phyloP scores from a whole-genome alignment of 2,329 filamentous ascomycete genomes.

The Phyllosticta capitalensis region DNA sequence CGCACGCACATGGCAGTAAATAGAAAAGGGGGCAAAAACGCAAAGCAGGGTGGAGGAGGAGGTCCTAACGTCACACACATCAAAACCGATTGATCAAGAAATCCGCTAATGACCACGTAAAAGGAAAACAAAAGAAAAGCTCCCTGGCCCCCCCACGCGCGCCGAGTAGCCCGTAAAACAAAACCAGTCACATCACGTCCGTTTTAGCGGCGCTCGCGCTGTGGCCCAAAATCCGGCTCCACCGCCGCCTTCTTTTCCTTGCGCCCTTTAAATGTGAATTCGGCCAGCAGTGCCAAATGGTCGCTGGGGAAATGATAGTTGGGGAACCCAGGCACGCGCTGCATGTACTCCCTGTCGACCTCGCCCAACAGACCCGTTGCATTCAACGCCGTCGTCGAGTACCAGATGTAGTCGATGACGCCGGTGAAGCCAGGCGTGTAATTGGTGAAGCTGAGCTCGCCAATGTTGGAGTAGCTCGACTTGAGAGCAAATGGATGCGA shows the following conservation, averaged over 20 bases:
- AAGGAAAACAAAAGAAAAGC: neutral
- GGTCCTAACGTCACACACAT: neutral
- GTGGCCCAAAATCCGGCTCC: constrained; percentile 29
- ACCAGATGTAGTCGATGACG: constrained; percentile 97
- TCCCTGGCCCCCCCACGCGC: neutral
- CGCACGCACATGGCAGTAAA: neutral
- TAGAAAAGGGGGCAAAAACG: neutral
- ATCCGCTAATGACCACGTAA: neutral
- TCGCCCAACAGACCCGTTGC: constrained; percentile 77
- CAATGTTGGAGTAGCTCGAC: constrained; percentile 76
- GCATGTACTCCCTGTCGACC: constrained; percentile 75
- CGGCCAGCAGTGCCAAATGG: constrained; percentile 79
- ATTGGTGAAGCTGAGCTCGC: constrained; percentile 88
- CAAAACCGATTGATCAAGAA: neutral
- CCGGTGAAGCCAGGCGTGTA: constrained; percentile 90
- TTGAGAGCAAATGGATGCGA: constrained; percentile 90
- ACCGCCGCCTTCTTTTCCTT: constrained; percentile 54
- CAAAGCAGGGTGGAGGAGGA: neutral
- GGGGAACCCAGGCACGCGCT: constrained; percentile 81
- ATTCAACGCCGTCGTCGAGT: constrained; percentile 80
- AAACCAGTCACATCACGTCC: neutral
- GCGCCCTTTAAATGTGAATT: constrained; percentile 79
- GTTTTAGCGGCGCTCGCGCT: constrained; percentile 14
- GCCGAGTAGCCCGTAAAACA: neutral
- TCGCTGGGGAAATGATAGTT: constrained; percentile 93